phyloP scores from a whole-genome alignment of 306 rosid genomes.

The Trichosanthes truncata region DNA sequence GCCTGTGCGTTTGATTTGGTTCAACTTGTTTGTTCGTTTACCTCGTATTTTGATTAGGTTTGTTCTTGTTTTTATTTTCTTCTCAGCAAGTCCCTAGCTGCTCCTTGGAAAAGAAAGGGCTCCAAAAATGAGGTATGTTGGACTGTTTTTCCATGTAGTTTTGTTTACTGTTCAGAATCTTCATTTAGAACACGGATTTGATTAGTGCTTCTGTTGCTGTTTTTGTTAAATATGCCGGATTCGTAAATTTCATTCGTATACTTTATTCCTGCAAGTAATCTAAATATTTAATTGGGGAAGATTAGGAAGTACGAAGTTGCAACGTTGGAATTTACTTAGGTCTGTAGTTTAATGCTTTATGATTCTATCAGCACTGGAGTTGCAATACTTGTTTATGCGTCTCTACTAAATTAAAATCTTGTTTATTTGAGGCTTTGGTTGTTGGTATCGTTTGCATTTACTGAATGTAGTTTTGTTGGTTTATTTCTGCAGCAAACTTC shows the following conservation, averaged over 20 bases:
- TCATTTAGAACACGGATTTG: neutral
- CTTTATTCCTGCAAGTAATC: neutral
- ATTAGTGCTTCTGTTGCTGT: neutral
- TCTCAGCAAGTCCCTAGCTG: constrained; percentile 16
- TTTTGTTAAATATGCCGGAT: neutral
- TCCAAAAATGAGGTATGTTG: constrained; percentile 38
- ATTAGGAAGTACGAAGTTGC: neutral
- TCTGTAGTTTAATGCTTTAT: neutral
- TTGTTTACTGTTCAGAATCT: neutral
- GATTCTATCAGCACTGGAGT: neutral
- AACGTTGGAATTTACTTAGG: neutral
- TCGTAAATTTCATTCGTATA: neutral
- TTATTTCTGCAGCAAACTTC: constrained; percentile 54
- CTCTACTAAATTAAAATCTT: neutral
- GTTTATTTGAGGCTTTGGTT: neutral
- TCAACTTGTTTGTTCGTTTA: neutral
- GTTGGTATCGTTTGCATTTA: neutral
- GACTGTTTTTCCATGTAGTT: neutral
- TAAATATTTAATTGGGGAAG: neutral
- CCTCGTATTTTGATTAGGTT: neutral
- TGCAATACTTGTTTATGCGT: neutral
- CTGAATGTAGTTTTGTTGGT: neutral
- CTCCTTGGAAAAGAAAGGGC: neutral
- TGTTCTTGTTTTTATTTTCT: neutral
- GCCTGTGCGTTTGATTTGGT: neutral